These are phyloP conservation scores for Metschnikowia chrysomelidarum DNA, from an alignment of 805 yeast genomes.

Conservation along the genomic window DNA sequence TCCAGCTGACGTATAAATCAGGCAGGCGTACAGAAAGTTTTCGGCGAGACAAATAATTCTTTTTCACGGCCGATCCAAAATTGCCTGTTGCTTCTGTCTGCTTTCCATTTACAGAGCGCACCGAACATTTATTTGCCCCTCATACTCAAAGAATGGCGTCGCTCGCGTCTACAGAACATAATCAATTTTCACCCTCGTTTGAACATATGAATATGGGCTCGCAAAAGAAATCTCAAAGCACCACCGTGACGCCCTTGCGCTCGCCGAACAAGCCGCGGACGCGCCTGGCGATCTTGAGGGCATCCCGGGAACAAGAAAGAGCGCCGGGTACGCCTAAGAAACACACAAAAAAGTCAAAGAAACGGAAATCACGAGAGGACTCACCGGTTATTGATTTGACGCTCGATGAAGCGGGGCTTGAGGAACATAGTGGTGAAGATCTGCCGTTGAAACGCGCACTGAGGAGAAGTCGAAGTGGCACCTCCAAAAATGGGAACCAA, in stretches of 20 bases:
- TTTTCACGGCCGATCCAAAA: too few species aligned
- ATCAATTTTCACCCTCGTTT: conserved; percentile 3
- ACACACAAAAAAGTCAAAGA: conserved; percentile 7
- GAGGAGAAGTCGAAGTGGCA: too few species aligned
- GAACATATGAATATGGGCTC: not conserved
- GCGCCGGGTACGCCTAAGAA: conserved; percentile 6
- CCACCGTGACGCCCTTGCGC: not conserved
- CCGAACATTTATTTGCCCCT: too few species aligned
- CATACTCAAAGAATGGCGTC: conserved; percentile 9
- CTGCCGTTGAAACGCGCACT: conserved; percentile 10
- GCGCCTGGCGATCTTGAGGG: conserved; percentile 10
- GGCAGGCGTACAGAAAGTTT: too few species aligned
- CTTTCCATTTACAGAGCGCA: too few species aligned
- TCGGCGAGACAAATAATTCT: too few species aligned
- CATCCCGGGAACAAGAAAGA: conserved; percentile 1
- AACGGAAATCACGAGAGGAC: conserved; percentile 1
- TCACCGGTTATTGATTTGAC: conserved; percentile 20
- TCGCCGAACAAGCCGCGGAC: conserved; percentile 14
- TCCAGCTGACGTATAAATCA: too few species aligned
- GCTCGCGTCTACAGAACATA: conserved; percentile 7
- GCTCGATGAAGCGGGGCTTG: conserved; percentile 5
- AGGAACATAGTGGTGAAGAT: conserved; percentile 3
- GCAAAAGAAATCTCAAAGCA: not conserved
- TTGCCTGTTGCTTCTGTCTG: too few species aligned
- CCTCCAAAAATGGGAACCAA: too few species aligned